Evolutionary conservation across 2,329 filamentous ascomycete species (phyloP), one percentile per base, ranked within the genome.

Genomic region (Orbilia brochopaga): DNA sequence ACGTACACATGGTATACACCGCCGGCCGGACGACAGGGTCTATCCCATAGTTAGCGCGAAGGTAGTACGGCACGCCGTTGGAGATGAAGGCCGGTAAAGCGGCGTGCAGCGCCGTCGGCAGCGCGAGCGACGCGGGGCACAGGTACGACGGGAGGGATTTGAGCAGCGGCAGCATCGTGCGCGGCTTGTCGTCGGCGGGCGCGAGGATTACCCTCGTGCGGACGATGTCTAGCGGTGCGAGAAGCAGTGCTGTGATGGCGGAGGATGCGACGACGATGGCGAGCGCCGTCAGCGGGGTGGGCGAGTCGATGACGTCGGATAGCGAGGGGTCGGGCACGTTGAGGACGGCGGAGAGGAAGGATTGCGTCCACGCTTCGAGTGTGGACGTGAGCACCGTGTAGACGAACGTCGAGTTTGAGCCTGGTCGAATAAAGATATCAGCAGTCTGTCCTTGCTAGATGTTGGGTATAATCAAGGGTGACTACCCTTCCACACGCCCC

Each of bases 291-390:
- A 91, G 86, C 0, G 93, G 92, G 73, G 90, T 91, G 1, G 92
- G 88, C 8, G 90, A 91, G 77, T 96, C 92, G 51, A 91, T 84
- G 56, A 91, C 88, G 64, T 90, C 89, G 75, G 86, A 87, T 61
- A 91, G 82, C 7, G 89, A 90, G 32, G 91, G 82, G 77, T 97
- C 93, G 0, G 93, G 92, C 13, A 97, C 85, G 74, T 95, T 95
- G 75, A 97, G 85, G 4, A 97, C 83, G 0, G 94, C 93, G 50
- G 91, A 91, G n/a, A 97, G 83, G 58, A 97, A 85, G 77, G 91
- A 94, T 76, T 92, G 86, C 8, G 92, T 90, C 88, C 95, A 99
- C 76, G 91, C 92, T 79, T 97, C 94, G 30, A 96, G 82, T 6
- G 95, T 88, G 10, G 91, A 91, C 73, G 92, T 86, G 17, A 97